A percentile compares a stretch with the other conserved stretches of the same genome.
Evolutionary conservation across 1,139 yeast species (phyloP).

Genomic region (Candida pseudoviswanathii): DNA sequence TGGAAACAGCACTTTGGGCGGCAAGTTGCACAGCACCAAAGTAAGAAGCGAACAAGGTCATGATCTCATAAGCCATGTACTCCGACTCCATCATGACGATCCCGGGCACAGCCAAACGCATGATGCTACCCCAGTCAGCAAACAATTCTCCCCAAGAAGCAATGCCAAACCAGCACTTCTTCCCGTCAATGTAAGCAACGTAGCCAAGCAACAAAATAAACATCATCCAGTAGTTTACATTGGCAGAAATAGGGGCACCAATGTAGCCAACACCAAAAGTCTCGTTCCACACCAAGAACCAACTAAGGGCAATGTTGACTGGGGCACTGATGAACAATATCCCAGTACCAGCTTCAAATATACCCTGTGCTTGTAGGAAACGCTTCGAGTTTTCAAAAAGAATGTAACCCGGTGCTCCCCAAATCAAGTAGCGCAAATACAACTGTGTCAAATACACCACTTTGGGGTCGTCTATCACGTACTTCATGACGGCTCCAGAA

Average conservation of each 20-base stretch:
- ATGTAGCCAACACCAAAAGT: constrained; percentile 61
- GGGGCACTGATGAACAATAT: constrained; percentile 81
- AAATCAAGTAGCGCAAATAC: constrained; percentile 64
- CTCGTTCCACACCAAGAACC: constrained; percentile 76
- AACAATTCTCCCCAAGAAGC: constrained; percentile 48
- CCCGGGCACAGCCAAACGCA: constrained; percentile 69
- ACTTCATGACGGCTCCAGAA: constrained; percentile 54
- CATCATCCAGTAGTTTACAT: constrained; percentile 73
- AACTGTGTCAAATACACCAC: constrained; percentile 64
- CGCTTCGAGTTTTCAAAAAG: constrained; percentile 82
- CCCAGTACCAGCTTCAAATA: constrained; percentile 87
- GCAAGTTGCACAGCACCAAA: constrained; percentile 85
- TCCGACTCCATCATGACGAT: constrained; percentile 75
- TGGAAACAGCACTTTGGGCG: constrained; percentile 85
- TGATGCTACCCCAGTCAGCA: constrained; percentile 61
- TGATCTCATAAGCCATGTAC: constrained; percentile 69
- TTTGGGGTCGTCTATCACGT: constrained; percentile 58
- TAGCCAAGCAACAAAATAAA: constrained; percentile 54
- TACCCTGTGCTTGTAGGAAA: constrained; percentile 88
- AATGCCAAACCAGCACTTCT: constrained; percentile 73
- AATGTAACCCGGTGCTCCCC: constrained; percentile 86
- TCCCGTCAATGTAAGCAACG: constrained; percentile 60
- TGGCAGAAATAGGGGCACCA: constrained; percentile 77
- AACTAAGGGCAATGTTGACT: constrained; percentile 67
- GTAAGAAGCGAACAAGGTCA: constrained; percentile 73